phyloP scores from a whole-genome alignment of 257 asterid genomes.

The Solanum ossicruentum region DNA sequence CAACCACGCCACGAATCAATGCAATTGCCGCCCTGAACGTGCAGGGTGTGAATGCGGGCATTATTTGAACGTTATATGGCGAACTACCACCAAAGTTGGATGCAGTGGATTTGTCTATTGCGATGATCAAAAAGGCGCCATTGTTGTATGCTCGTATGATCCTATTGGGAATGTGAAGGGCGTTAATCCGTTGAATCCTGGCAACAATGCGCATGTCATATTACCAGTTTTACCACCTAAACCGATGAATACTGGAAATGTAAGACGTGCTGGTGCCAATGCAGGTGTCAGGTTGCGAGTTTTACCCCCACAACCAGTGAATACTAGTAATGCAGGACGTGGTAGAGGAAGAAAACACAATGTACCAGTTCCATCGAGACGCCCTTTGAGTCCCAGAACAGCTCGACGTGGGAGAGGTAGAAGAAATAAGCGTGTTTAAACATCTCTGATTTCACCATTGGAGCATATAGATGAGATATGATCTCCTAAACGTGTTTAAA shows the following conservation, averaged over 20 bases:
- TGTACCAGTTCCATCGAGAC: background rate
- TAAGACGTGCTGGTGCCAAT: background rate
- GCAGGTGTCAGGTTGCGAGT: too few species aligned
- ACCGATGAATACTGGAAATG: background rate
- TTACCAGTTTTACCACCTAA: background rate
- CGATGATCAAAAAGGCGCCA: constrained; percentile 27
- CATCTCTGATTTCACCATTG: background rate
- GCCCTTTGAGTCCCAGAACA: background rate
- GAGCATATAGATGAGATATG: background rate
- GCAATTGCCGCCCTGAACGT: constrained; percentile 29
- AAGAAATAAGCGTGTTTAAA: background rate
- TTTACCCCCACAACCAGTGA: background rate
- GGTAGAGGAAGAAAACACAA: background rate
- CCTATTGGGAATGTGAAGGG: constrained; percentile 33
- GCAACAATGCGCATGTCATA: too few species aligned
- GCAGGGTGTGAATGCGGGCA: constrained; percentile 68
- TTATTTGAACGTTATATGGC: constrained; percentile 39
- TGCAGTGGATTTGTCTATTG: constrained; percentile 55
- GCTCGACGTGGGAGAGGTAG: background rate
- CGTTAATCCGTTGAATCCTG: constrained; percentile 23
- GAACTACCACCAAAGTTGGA: constrained; percentile 31
- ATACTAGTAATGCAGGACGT: background rate
- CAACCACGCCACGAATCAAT: constrained; percentile 5
- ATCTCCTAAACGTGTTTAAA: too few species aligned
- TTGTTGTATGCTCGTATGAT: constrained; percentile 38